phyloP scores from a whole-genome alignment of 2,329 filamentous ascomycete genomes.

The Emericellopsis atlantica region DNA sequence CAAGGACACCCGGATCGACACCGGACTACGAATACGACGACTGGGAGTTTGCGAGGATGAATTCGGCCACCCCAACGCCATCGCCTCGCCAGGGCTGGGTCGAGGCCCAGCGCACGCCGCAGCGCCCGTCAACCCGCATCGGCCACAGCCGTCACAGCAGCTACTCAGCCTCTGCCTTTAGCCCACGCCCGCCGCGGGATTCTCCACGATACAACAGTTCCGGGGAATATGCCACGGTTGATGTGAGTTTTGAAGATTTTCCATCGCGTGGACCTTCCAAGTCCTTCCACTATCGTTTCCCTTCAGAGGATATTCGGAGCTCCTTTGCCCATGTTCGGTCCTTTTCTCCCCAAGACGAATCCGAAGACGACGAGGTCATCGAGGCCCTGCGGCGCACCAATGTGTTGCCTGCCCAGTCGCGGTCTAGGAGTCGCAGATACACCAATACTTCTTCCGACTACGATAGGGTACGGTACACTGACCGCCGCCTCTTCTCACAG shows the following conservation, averaged over 20 bases:
- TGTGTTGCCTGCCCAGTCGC: conserved; percentile 37
- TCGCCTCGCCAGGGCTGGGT: conserved; percentile 40
- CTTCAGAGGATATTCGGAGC: conserved; percentile 39
- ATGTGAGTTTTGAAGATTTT: conserved; percentile 49
- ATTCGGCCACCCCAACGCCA: conserved; percentile 43
- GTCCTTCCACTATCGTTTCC: conserved; percentile 9
- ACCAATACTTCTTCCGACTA: conserved; percentile 25
- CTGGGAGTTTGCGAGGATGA: conserved; percentile 39
- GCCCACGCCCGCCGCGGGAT: conserved; percentile 34
- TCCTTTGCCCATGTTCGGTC: conserved; percentile 47
- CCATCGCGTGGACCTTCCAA: conserved; percentile 20
- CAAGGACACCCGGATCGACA: conserved; percentile 30
- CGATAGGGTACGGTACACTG: conserved; percentile 44
- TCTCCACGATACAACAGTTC: conserved; percentile 50
- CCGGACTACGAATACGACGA: conserved; percentile 21
- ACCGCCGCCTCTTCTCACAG: conserved; percentile 45
- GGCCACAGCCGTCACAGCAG: conserved; percentile 25
- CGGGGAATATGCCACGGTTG: conserved; percentile 51
- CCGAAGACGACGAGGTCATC: conserved; percentile 50
- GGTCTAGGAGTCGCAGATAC: conserved; percentile 18
- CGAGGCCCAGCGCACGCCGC: conserved; percentile 21
- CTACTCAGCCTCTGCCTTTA: conserved; percentile 23
- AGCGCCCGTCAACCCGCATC: conserved; percentile 39
- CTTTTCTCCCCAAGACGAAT: conserved; percentile 47
- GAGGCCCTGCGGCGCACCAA: conserved; percentile 40